Conservation (phyloP, 805 yeast species). For the Candida broadrunensis region DNA sequence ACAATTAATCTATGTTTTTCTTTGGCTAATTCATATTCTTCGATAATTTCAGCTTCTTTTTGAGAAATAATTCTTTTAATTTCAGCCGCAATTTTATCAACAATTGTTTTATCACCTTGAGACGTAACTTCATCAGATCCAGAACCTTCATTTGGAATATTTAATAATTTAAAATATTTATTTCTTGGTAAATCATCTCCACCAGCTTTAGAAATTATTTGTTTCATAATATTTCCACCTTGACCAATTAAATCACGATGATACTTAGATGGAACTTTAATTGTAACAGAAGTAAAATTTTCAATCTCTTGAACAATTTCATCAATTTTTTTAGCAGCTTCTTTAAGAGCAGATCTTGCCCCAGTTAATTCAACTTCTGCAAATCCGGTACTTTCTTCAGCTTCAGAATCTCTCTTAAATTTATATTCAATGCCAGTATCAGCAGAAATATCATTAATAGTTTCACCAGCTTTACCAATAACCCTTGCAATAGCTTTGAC, state of each 20-base stretch:
- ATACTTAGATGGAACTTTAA: slow-evolving; percentile 71
- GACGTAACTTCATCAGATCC: slow-evolving; percentile 58
- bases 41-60: slow-evolving; percentile 57
- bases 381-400: slow-evolving; percentile 45
- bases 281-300: slow-evolving; percentile 53
- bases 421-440: slow-evolving; percentile 59
- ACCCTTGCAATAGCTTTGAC: slow-evolving; percentile 73
- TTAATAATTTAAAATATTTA: slow-evolving; percentile 54
- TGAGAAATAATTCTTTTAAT: slow-evolving; percentile 61
- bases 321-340: slow-evolving; percentile 63
- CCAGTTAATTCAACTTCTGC: slow-evolving; percentile 75
- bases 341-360: slow-evolving; percentile 67
- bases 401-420: slow-evolving; percentile 39
- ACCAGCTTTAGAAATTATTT: slow-evolving; percentile 77
- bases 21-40: slow-evolving; percentile 57
- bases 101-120: slow-evolving; percentile 74
- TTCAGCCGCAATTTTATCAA: slow-evolving; percentile 60
- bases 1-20: slow-evolving; percentile 73
- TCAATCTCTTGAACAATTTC: slow-evolving; percentile 63
- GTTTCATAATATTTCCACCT: slow-evolving; percentile 69
- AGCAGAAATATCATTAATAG: slow-evolving; percentile 75
- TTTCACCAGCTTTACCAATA: slow-evolving; percentile 87
- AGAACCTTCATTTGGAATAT: slow-evolving; percentile 66
- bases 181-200: slow-evolving; percentile 48
- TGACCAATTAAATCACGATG: slow-evolving; percentile 77